Evolutionary conservation across 305 asterid species (phyloP), one percentile per base, ranked within the genome.

Genomic region (Fraxinus velutina): DNA sequence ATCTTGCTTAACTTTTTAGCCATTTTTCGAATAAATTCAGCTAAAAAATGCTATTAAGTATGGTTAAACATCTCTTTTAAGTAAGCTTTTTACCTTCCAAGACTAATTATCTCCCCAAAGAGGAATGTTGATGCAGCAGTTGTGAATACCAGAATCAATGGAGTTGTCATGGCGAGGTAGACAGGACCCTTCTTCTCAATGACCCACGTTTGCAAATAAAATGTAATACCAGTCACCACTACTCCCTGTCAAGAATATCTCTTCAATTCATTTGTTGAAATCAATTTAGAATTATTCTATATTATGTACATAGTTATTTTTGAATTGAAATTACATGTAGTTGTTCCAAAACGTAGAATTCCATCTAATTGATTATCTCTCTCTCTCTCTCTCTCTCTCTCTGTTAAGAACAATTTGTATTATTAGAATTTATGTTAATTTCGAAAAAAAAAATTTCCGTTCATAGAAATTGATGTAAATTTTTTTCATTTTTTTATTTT

Each of bases 121-220:
- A 96, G 86, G 60, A 92, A 80, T 13, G 94, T 96, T 0, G 99
- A 93, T 6, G 92, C 73, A 22, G 85, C 75, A 70, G 92, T 91
- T 17, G 99, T 94, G 50, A 96, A 89, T 32, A 92, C 76, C 73
- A 94, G 80, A 62, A 90, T 77, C 55, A 94, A 79, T 55, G 99
- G 99, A 60, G 98, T 92, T 24, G 99, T 88, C 89, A 87, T 89
- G 55, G 98, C 92, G 33, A 96, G 77, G 75, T 83, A 96, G 13
- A 96, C 97, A 4, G 99, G 98, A 1, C 98, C 99, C 84, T 89
- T 96, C 94, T 91, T 94, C 88, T 94, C 97, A 52, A 94, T 81
- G 32, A 96, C 93, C 97, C 97, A 96, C 73, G 97, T 77, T 87
- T 96, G 99, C 0, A 96, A 87, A 87, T 94, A 96, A 83, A 92